Evolutionary conservation across 495 filamentous ascomycete species (phyloP).

Genomic region (Rostrohypoxylon terebratum): DNA sequence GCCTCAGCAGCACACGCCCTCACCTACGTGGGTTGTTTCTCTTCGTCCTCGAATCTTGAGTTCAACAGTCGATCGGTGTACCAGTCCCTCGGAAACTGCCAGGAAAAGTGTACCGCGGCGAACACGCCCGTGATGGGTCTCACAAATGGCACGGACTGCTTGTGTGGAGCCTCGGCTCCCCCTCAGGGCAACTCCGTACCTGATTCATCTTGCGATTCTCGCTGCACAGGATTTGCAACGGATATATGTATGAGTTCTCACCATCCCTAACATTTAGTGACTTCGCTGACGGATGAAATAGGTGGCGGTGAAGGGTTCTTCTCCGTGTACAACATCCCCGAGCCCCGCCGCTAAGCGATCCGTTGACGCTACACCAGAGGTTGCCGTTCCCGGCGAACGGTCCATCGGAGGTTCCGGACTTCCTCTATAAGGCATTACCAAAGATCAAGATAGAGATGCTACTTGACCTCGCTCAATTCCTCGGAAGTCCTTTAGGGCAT

Average conservation of each 20-base stretch:
- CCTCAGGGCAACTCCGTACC: background rate
- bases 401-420: background rate
- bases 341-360: background rate
- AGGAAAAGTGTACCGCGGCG: background rate
- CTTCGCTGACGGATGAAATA: slow-evolving; percentile 3
- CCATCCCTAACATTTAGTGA: background rate
- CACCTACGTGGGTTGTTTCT: slow-evolving; percentile 32
- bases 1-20: background rate
- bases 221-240: slow-evolving; percentile 18
- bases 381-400: background rate
- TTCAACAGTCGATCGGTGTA: slow-evolving; percentile 6
- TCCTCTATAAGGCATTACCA: background rate
- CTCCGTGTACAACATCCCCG: slow-evolving; percentile 18
- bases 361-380: background rate
- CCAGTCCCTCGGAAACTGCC: slow-evolving; percentile 22
- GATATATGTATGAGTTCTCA: slow-evolving; percentile 20
- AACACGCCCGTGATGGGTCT: slow-evolving; percentile 10
- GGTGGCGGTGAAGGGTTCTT: slow-evolving; percentile 34
- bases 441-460: background rate
- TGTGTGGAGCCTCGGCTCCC: slow-evolving; percentile 20
- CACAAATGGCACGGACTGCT: slow-evolving; percentile 32
- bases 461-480: background rate
- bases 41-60: background rate
- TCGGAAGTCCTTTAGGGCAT: background rate
- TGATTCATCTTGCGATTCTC: slow-evolving; percentile 19